Evolutionary conservation across 2,329 filamentous ascomycete species (phyloP), one percentile per base, ranked within the genome.

Genomic region (Phialemoniopsis sp.): DNA sequence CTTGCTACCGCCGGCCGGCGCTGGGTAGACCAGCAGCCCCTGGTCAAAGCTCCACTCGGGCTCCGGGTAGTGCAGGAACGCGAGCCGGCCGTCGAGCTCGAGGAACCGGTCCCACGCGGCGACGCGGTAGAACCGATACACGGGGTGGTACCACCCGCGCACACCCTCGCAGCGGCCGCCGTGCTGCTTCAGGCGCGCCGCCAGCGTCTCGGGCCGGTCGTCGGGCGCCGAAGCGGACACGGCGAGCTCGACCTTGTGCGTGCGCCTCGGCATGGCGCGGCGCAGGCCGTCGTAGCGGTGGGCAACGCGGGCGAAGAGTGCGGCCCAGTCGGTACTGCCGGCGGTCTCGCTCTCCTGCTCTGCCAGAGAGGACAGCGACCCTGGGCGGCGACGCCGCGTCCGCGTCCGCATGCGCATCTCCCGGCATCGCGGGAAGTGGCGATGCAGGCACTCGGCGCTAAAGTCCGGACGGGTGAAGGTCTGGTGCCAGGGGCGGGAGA

Each of bases 21-120:
- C 62, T 3, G 70, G 72, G 49, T 74, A 82, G 7, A 81, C 68
- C 29, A 84, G 45, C 14, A 83, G 46, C 0, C 73, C 76, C 32
- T 75, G 68, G n/a, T 72, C 57, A 50, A 72, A 78, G 13, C 68
- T 73, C 80, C 80, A 84, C 12, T 59, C 51, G 2, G 69, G 58
- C 41, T 76, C 71, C 17, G 56, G 54, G 46, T 69, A 62, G 47
- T 74, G 64, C 41, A 75, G 73, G 3, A 53, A 46, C 14, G 62
- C 62, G 2, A 49, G 55, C 41, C 63, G 61, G 13, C 61, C 54
- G 38, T 67, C 60, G 44, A 66, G 59, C 33, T 58, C 49, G n/a
- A 76, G 53, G 45, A 63, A 59, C 16, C 69, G 61, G 36, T 63
- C 57, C 72, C 72, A 76, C 2, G 66, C 62, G 19, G 56, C 60